Conservation (phyloP, 768 basidiomycete genomes). For the Ephemerocybe angulata region DNA sequence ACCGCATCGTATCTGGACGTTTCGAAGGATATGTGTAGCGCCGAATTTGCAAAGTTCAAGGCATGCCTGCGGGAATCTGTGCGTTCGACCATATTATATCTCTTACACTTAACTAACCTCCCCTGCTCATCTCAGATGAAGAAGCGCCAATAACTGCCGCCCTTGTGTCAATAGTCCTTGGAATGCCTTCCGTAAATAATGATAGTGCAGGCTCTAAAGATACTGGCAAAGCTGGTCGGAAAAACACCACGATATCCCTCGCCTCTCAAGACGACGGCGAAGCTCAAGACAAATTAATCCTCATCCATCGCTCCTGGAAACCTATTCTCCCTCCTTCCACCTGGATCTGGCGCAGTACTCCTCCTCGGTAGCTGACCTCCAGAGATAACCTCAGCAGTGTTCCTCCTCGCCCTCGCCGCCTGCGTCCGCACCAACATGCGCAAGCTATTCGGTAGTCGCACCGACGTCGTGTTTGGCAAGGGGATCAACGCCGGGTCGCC, state of each 20-base stretch:
- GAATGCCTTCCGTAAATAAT: neutral
- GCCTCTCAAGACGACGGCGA: neutral
- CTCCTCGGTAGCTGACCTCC: slow-evolving; percentile 1
- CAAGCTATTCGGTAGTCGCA: slow-evolving; percentile 46
- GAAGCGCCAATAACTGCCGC: slow-evolving; percentile 20
- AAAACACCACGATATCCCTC: slow-evolving; percentile 6
- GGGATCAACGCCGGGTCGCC: slow-evolving; percentile 42
- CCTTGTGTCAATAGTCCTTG: no score
- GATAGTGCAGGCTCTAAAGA: slow-evolving; percentile 10
- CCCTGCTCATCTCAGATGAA: slow-evolving; percentile 24
- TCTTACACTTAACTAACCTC: neutral
- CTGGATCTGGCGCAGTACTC: slow-evolving; percentile 9
- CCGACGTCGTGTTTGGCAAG: slow-evolving; percentile 57
- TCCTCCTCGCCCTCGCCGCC: slow-evolving; percentile 18
- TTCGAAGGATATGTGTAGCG: slow-evolving; percentile 75
- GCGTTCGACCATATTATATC: slow-evolving; percentile 22
- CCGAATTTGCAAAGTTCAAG: slow-evolving; percentile 82
- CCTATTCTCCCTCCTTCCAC: slow-evolving; percentile 11
- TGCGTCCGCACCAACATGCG: slow-evolving; percentile 48
- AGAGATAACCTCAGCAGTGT: slow-evolving; percentile 6
- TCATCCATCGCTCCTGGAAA: slow-evolving; percentile 38
- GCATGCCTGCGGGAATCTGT: slow-evolving; percentile 79
- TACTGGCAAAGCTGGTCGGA: no score
- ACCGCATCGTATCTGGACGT: slow-evolving; percentile 80
- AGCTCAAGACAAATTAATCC: slow-evolving; percentile 1